A percentile compares a stretch with the other conserved stretches of the same genome.
Conservation (phyloP, 2,329 filamentous ascomycete species). For the Hortaea werneckii region DNA sequence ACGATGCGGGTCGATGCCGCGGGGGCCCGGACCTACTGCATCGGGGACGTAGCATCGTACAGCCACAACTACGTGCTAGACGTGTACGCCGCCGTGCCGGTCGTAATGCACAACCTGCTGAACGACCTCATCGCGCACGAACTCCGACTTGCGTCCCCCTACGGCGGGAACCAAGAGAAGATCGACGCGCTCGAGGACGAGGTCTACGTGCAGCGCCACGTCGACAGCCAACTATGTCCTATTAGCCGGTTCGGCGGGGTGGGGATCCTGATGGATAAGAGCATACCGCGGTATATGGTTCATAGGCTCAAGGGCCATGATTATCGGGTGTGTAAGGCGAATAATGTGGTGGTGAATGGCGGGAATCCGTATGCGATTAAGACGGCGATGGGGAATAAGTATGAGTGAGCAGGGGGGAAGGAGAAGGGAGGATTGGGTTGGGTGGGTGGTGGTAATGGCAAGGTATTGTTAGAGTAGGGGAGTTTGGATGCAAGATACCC, state of each 20-base stretch:
- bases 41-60: conserved; percentile 27
- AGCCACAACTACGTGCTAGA: conserved; percentile 24
- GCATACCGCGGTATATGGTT: conserved; percentile 28
- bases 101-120: conserved; percentile 25
- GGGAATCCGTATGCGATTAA: conserved; percentile 14
- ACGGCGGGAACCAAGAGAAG: conserved; percentile 5
- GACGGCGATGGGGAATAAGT: not conserved
- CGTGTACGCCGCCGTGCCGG: conserved; percentile 27
- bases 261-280: conserved; percentile 28
- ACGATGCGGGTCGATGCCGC: conserved; percentile 22
- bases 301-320: conserved; percentile 29
- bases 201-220: conserved; percentile 14
- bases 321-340: conserved; percentile 23
- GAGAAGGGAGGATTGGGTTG: not conserved
- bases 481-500: too few relatives aligned
- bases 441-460: not conserved
- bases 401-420: not conserved
- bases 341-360: conserved; percentile 13
- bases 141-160: conserved; percentile 15
- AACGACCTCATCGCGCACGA: conserved; percentile 24
- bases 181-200: conserved; percentile 24
- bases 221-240: conserved; percentile 27
- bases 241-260: conserved; percentile 30
- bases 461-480: too few relatives aligned
- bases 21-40: conserved; percentile 24